These are phyloP conservation scores for Russula brevipes DNA, from an alignment of 768 basidiomycete species.

Conservation along the genomic window DNA sequence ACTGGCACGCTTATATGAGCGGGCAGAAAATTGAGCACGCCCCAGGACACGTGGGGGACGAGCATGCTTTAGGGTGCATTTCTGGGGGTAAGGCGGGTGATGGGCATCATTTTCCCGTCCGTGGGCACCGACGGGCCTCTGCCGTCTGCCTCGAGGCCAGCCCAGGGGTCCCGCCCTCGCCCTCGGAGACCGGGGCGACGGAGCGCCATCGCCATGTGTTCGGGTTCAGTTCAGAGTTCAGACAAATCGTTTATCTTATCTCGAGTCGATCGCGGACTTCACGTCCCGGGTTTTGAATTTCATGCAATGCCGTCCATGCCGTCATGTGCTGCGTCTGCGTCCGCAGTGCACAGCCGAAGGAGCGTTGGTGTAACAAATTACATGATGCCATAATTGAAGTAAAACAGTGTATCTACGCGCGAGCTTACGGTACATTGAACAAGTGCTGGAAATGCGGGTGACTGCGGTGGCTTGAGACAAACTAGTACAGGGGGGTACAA, in stretches of 20 bases:
- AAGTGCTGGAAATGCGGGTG: slow-evolving; percentile 10
- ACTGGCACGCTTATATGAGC: slow-evolving; percentile 19
- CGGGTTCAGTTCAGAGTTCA: too few relatives aligned
- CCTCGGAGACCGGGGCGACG: too few relatives aligned
- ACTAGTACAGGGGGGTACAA: slow-evolving; percentile 9
- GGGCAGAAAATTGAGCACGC: slow-evolving; percentile 14
- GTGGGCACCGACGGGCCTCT: background rate
- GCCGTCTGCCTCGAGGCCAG: background rate
- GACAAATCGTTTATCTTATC: background rate
- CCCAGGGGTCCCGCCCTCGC: too few relatives aligned
- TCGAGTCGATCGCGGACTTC: background rate
- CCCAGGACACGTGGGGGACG: slow-evolving; percentile 6
- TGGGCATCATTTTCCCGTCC: background rate
- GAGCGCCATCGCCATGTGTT: too few relatives aligned
- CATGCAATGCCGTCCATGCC: too few relatives aligned
- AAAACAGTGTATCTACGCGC: slow-evolving; percentile 1
- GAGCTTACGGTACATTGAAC: slow-evolving; percentile 14
- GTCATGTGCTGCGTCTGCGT: too few relatives aligned
- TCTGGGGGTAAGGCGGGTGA: background rate
- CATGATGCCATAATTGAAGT: slow-evolving; percentile 8
- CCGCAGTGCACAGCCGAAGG: too few relatives aligned
- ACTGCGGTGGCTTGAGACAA: slow-evolving; percentile 19
- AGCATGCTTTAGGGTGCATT: background rate
- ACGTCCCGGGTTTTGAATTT: too few relatives aligned
- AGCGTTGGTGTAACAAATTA: background rate